These are phyloP conservation scores for Skeletonema grethae DNA, from an alignment of 108 stramenopile species.

Conservation along the genomic window DNA sequence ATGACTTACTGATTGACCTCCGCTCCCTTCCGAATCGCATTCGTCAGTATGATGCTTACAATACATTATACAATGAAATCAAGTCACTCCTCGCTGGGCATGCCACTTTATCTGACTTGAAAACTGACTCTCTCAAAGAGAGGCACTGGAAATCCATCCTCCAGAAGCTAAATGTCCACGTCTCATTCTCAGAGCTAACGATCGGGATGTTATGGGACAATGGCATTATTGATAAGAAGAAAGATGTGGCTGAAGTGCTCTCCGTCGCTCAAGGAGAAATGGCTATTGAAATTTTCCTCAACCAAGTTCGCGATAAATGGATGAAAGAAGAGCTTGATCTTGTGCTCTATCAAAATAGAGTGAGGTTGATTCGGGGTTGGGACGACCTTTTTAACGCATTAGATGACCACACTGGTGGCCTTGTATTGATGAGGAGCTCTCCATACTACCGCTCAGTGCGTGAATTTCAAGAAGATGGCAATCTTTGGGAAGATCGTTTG, in stretches of 20 bases:
- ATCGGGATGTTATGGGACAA: slow-evolving; percentile 94
- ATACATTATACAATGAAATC: slow-evolving; percentile 77
- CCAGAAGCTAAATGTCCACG: slow-evolving; percentile 72
- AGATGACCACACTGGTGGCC: slow-evolving; percentile 94
- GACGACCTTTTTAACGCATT: slow-evolving; percentile 92
- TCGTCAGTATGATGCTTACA: slow-evolving; percentile 96
- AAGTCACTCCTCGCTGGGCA: slow-evolving; percentile 73
- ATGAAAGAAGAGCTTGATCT: slow-evolving; percentile 90
- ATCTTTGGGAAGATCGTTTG: slow-evolving; percentile 93
- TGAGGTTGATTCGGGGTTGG: slow-evolving; percentile 94
- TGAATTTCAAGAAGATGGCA: slow-evolving; percentile 97
- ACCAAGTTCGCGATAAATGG: slow-evolving; percentile 97
- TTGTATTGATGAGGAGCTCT: slow-evolving; percentile 92
- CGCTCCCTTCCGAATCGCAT: slow-evolving; percentile 92
- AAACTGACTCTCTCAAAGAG: slow-evolving; percentile 96
- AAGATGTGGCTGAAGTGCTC: slow-evolving; percentile 87
- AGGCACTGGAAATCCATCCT: slow-evolving; percentile 95
- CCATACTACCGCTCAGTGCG: slow-evolving; percentile 92
- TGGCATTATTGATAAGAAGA: slow-evolving; percentile 82
- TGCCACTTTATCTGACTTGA: slow-evolving; percentile 83
- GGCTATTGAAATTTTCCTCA: slow-evolving; percentile 96
- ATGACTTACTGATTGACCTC: slow-evolving; percentile 87
- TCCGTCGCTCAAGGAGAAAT: slow-evolving; percentile 96
- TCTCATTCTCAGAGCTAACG: slow-evolving; percentile 84
- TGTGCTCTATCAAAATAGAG: slow-evolving; percentile 93